Percentiles rank a stretch among this genome's conserved stretches.
Evolutionary conservation across 768 basidiomycete genomes (phyloP).

Genomic region (Termitomyces sp.): DNA sequence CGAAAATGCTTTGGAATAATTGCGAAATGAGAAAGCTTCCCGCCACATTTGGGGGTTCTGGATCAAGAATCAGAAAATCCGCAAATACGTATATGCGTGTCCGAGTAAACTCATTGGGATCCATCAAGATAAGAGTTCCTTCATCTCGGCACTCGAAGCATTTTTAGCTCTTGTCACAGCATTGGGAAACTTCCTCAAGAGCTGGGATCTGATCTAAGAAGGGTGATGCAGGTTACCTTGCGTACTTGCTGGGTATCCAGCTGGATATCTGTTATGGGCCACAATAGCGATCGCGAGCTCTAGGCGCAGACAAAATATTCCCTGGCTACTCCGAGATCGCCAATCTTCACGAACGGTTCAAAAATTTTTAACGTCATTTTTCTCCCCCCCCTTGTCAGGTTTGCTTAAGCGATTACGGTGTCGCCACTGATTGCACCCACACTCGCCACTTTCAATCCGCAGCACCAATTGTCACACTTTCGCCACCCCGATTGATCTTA

Average conservation of each 20-base stretch:
- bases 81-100: background rate
- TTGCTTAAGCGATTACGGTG: background rate
- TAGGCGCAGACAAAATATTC: no score
- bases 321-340: no score
- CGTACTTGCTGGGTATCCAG: no score
- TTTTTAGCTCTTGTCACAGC: background rate
- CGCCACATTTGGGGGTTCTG: constrained; percentile 10
- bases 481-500: constrained; percentile 10
- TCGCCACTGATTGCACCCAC: background rate
- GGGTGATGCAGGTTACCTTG: no score
- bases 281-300: background rate
- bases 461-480: background rate
- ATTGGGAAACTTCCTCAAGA: background rate
- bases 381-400: background rate
- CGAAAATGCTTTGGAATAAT: background rate
- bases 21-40: background rate
- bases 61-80: constrained; percentile 8
- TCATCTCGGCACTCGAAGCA: background rate
- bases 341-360: no score
- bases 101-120: background rate
- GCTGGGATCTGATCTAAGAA: background rate
- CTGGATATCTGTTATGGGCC: background rate
- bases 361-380: background rate
- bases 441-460: background rate
- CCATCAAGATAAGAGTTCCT: background rate